Percentiles rank a stretch among this genome's conserved stretches.
These are phyloP conservation scores for Lycium ferocissimum DNA, from an alignment of 257 asterid genomes.

Conservation along the genomic window DNA sequence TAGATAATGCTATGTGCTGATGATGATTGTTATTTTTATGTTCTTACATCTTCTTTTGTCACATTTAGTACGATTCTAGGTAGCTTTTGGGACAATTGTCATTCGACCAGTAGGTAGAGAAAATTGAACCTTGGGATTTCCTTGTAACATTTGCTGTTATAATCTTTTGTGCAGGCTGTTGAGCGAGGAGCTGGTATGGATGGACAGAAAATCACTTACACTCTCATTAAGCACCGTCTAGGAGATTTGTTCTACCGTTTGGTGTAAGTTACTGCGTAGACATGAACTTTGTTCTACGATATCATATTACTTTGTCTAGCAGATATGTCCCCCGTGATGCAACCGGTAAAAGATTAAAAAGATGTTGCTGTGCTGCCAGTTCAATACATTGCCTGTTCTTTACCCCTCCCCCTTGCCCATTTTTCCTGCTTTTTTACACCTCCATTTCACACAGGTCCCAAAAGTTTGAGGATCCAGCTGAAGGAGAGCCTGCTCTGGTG, in stretches of 20 bases:
- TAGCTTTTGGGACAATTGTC: conserved; percentile 6
- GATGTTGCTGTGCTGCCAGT: background rate
- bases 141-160: conserved; percentile 3
- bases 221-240: conserved; percentile 88
- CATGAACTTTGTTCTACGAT: background rate
- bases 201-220: conserved; percentile 91
- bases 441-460: conserved; percentile 68
- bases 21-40: background rate
- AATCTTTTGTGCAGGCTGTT: conserved; percentile 67
- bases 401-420: background rate
- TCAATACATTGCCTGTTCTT: background rate
- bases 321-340: background rate
- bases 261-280: conserved; percentile 65
- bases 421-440: background rate
- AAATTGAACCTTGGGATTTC: conserved; percentile 8
- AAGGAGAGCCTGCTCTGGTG: conserved; percentile 83
- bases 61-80: background rate
- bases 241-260: conserved; percentile 94
- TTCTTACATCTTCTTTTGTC: background rate
- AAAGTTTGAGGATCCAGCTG: conserved; percentile 98
- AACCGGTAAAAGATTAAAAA: background rate
- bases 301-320: conserved; percentile 16
- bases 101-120: conserved; percentile 13
- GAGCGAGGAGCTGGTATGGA: conserved; percentile 99
- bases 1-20: background rate